Evolutionary conservation across 176 grass and related monocot species (phyloP).

Genomic region (Musa beccarii): DNA sequence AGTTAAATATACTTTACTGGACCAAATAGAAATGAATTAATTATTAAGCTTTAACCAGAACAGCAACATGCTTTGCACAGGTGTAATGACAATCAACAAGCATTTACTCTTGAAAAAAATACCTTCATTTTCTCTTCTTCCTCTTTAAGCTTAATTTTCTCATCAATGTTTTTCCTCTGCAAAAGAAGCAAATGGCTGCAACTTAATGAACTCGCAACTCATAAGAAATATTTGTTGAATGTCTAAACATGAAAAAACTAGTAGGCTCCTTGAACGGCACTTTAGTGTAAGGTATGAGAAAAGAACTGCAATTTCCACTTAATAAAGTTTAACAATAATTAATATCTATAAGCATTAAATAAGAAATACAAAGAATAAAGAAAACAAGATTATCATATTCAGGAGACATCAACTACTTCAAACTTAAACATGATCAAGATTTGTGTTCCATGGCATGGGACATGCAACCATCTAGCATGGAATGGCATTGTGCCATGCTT

Average conservation of each 20-base stretch:
- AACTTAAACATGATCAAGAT: not conserved
- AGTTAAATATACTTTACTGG: not conserved
- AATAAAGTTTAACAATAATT: not conserved
- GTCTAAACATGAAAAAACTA: not conserved
- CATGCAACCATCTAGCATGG: not conserved
- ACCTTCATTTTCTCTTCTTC: conserved; percentile 93
- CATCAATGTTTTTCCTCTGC: conserved; percentile 76
- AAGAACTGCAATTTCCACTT: not conserved
- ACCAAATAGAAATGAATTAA: not conserved
- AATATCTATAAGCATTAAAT: not conserved
- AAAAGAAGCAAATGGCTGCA: conserved; percentile 15
- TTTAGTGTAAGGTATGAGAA: not conserved
- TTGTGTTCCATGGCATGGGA: not conserved
- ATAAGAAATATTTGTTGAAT: not conserved
- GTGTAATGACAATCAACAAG: conserved; percentile 1
- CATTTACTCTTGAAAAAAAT: conserved; percentile 12
- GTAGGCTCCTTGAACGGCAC: not conserved
- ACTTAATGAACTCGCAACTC: conserved; percentile 9
- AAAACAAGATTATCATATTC: not conserved
- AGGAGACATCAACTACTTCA: not conserved
- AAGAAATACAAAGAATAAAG: not conserved
- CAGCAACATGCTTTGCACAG: not conserved
- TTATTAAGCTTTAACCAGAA: not conserved
- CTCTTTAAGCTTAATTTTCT: conserved; percentile 88
- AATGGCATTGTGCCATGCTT: not conserved